Evolutionary conservation across 169 alveolate genomes (phyloP).

Genomic region (Plasmodium gallinaceum): DNA sequence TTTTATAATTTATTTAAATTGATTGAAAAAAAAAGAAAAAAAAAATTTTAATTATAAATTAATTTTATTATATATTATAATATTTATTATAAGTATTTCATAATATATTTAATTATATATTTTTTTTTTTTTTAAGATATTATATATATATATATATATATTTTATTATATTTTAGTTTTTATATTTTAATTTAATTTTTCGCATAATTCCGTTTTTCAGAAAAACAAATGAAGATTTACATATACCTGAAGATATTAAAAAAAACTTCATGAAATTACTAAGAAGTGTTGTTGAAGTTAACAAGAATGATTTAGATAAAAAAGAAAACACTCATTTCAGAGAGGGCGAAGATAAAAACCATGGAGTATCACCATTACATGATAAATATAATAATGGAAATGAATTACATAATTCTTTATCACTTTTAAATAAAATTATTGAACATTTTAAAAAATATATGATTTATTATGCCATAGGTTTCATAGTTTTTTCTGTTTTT

Average conservation of each 20-base stretch:
- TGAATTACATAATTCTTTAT: constrained; percentile 25
- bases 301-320: constrained; percentile 14
- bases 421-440: constrained; percentile 21
- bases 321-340: constrained; percentile 7
- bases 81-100: too few species aligned
- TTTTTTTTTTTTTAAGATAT: background rate
- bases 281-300: constrained; percentile 36
- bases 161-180: background rate
- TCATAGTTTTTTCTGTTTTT: constrained; percentile 34
- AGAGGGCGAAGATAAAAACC: constrained; percentile 9
- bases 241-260: constrained; percentile 66
- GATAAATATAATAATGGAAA: constrained; percentile 6
- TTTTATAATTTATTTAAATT: background rate
- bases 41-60: too few species aligned
- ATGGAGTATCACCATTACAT: constrained; percentile 18
- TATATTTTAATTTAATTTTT: constrained; percentile 1
- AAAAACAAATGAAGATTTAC: constrained; percentile 45
- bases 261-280: constrained; percentile 49
- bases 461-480: constrained; percentile 31
- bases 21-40: too few species aligned
- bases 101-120: background rate
- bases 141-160: constrained; percentile 3
- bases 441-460: constrained; percentile 40
- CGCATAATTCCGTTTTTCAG: constrained; percentile 8
- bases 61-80: too few species aligned